Base-by-base conservation (phyloP, 306 rosid genomes). In the Dalbergia oliveri region DNA sequence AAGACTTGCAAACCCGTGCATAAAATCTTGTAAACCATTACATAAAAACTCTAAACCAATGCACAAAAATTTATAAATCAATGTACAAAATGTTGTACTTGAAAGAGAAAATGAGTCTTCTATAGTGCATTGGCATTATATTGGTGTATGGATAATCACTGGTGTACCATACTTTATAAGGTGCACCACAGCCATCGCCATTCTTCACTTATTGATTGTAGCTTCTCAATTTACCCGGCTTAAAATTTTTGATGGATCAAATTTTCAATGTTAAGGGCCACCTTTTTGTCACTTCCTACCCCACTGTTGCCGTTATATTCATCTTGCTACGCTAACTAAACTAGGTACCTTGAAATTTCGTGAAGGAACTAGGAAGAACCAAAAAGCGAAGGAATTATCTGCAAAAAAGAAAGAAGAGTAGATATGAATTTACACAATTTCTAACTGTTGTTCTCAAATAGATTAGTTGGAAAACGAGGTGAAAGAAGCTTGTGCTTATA, bases 311-410 rank as follows among this genome's bases (percentile, higher is more conserved):
- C 31, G 49, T 35, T 19, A 31, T 26, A 26, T 26, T 66, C 34
- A 34, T 69, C 77, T 68, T 58, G 66, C 53, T 44, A 5, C 59
- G 7, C 56, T 41, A 62, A 39, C 71, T 47, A 21, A 54, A 39
- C 77, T 58, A 15, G 85, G 82, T 49, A 6, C 47, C 57, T 58
- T 53, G 62, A 70, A 75, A 45, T 70, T 43, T 70, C 11, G 51
- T 21, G 69, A 56, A 80, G 41, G 70, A 66, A 67, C 56, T 75
- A 74, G 64, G 53, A 64, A 57, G 58, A 50, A 35, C 47, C 14
- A 43, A 69, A 76, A 47, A 5, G 57, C 6, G 3, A 56, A 76
- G 26, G 31, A 35, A 2, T 63, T 65, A 44, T 75, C 26, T 45
- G 43, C 47, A 16, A 71, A 14, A 21, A 10, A 21, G 4, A 8